Percentiles rank a stretch among this genome's conserved stretches.
Evolutionary conservation across 345 rosid genomes (phyloP).

Genomic region (Murraya paniculata): DNA sequence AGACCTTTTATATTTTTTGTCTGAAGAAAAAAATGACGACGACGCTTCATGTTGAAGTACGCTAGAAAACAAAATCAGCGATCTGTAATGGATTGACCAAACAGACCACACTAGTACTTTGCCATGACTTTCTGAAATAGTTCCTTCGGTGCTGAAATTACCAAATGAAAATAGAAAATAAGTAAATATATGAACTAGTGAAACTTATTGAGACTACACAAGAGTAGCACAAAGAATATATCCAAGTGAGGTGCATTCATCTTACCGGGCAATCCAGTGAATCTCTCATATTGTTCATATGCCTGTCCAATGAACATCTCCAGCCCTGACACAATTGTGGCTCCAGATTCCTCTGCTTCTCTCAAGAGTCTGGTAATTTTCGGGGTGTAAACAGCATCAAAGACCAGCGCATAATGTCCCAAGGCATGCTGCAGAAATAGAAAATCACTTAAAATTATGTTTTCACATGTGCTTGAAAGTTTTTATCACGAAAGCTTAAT

Average conservation of each 20-base stretch:
- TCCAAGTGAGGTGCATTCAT: background rate
- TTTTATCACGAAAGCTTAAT: background rate
- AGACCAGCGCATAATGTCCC: slow-evolving; percentile 67
- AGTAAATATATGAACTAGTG: slow-evolving; percentile 10
- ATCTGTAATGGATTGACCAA: background rate
- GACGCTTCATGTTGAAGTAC: background rate
- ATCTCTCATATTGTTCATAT: slow-evolving; percentile 75
- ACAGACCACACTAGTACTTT: slow-evolving; percentile 37
- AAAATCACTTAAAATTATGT: slow-evolving; percentile 1
- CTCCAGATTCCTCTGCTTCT: slow-evolving; percentile 86
- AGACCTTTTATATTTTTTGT: too few relatives aligned
- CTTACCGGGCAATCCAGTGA: slow-evolving; percentile 76
- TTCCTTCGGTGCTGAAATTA: slow-evolving; percentile 77
- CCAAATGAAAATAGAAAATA: background rate
- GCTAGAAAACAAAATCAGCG: background rate
- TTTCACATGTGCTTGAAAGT: background rate
- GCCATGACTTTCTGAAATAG: slow-evolving; percentile 61
- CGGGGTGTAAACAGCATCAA: slow-evolving; percentile 87
- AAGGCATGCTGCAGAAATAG: slow-evolving; percentile 53
- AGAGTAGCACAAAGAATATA: background rate
- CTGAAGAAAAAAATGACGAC: background rate
- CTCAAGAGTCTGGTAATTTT: slow-evolving; percentile 74
- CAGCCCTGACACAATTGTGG: slow-evolving; percentile 59
- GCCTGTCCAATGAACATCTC: slow-evolving; percentile 98
- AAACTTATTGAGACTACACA: background rate